Evolutionary conservation across 2,329 filamentous ascomycete species (phyloP).

Genomic region (Ophiocordyceps robertsii): DNA sequence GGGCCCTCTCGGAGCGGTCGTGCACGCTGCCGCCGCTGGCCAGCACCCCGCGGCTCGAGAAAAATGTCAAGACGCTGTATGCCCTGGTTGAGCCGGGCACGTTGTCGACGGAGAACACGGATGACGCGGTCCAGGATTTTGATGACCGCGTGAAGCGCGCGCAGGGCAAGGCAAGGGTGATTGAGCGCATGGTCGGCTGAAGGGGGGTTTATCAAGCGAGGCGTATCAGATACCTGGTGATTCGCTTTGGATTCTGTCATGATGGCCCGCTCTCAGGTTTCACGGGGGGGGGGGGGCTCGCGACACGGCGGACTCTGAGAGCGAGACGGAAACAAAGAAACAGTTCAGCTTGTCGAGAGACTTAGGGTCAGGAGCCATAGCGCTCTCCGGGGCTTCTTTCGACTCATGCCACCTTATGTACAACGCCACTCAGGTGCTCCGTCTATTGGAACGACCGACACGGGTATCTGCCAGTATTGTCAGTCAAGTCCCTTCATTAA

Average conservation of each 20-base stretch:
- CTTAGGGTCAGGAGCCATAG: too few relatives aligned
- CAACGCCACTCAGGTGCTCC: slow-evolving; percentile 3
- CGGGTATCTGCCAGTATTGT: slow-evolving; percentile 36
- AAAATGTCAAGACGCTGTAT: slow-evolving; percentile 63
- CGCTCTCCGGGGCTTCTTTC: too few relatives aligned
- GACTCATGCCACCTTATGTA: background rate
- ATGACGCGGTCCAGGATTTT: slow-evolving; percentile 81
- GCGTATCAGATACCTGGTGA: background rate
- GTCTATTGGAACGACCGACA: slow-evolving; percentile 46
- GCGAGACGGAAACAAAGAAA: too few relatives aligned
- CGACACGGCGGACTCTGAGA: too few relatives aligned
- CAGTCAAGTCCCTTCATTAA: background rate
- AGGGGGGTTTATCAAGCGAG: background rate
- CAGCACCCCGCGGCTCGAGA: slow-evolving; percentile 53
- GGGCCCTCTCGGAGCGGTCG: background rate
- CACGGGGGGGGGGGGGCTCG: too few relatives aligned
- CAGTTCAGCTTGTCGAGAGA: too few relatives aligned
- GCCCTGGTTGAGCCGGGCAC: slow-evolving; percentile 68
- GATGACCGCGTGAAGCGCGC: slow-evolving; percentile 81
- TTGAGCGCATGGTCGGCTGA: slow-evolving; percentile 52
- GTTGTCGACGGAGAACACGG: slow-evolving; percentile 67
- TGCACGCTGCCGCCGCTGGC: slow-evolving; percentile 29
- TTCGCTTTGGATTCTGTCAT: too few relatives aligned
- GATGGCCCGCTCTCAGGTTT: too few relatives aligned
- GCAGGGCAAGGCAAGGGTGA: slow-evolving; percentile 69